Evolutionary conservation across 495 filamentous ascomycete genomes (phyloP).

Genomic region (Trichoderma orchidacearum): DNA sequence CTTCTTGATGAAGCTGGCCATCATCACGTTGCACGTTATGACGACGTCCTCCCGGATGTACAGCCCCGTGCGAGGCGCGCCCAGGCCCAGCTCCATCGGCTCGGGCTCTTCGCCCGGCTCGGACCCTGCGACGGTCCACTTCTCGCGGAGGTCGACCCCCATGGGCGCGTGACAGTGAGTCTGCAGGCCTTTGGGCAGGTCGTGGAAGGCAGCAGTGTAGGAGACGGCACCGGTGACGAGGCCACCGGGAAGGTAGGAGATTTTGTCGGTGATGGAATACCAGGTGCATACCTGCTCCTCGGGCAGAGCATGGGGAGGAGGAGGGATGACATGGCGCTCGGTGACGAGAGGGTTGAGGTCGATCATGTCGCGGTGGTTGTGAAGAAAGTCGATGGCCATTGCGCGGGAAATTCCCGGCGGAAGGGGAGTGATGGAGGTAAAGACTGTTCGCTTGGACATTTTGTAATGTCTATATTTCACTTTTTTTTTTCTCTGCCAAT

Average conservation of each 20-base stretch:
- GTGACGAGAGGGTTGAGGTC: slow-evolving; percentile 70
- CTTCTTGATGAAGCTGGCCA: slow-evolving; percentile 59
- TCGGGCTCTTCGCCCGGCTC: slow-evolving; percentile 48
- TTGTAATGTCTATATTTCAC: slow-evolving; percentile 4
- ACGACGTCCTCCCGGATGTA: slow-evolving; percentile 68
- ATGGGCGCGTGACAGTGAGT: slow-evolving; percentile 61
- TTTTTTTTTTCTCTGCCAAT: no score
- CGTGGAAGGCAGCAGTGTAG: slow-evolving; percentile 64
- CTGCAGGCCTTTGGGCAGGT: slow-evolving; percentile 52
- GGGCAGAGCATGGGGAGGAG: slow-evolving; percentile 44
- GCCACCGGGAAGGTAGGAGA: slow-evolving; percentile 58
- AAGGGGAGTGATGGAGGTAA: slow-evolving; percentile 60
- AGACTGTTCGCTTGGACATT: slow-evolving; percentile 42
- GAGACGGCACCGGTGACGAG: slow-evolving; percentile 48
- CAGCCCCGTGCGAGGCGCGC: slow-evolving; percentile 47
- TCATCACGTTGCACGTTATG: slow-evolving; percentile 60
- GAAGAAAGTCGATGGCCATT: slow-evolving; percentile 53
- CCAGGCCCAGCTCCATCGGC: slow-evolving; percentile 45
- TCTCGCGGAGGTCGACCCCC: slow-evolving; percentile 52
- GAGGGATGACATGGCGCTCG: slow-evolving; percentile 46
- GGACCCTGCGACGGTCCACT: slow-evolving; percentile 51
- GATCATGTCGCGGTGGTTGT: slow-evolving; percentile 65
- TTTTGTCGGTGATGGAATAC: slow-evolving; percentile 60
- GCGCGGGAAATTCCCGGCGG: slow-evolving; percentile 51
- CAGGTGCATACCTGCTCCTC: slow-evolving; percentile 58